Evolutionary conservation across 2,329 filamentous ascomycete genomes (phyloP).

Genomic region (Fusarium cyanostomum): DNA sequence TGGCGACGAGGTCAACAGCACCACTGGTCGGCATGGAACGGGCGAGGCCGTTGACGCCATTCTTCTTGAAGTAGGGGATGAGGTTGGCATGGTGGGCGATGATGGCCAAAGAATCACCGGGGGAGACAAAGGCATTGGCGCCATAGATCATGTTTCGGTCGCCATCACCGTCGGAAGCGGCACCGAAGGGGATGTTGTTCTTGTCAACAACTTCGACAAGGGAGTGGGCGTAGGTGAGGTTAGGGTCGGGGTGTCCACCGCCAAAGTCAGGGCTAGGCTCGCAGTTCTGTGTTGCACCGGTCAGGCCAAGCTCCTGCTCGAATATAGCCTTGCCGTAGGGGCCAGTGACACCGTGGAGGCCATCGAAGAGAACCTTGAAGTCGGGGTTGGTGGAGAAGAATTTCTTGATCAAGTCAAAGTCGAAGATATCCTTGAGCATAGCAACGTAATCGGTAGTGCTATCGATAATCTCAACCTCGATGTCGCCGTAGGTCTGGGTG

Average conservation of each 20-base stretch:
- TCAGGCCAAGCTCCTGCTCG: slow-evolving; percentile 88
- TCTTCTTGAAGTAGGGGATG: slow-evolving; percentile 98
- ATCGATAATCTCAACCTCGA: slow-evolving; percentile 96
- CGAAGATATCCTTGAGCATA: slow-evolving; percentile 99
- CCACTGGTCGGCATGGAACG: slow-evolving; percentile 98
- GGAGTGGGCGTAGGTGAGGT: slow-evolving; percentile 95
- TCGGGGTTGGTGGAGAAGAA: slow-evolving; percentile 88
- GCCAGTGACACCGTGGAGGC: slow-evolving; percentile 91
- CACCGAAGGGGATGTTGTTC: slow-evolving; percentile 92
- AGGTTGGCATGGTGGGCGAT: slow-evolving; percentile 96
- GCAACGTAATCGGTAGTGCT: slow-evolving; percentile 90
- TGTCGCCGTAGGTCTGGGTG: slow-evolving; percentile 80
- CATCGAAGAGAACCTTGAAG: slow-evolving; percentile 98
- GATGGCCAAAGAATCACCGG: slow-evolving; percentile 96
- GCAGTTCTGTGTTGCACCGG: slow-evolving; percentile 86
- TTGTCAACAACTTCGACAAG: slow-evolving; percentile 94
- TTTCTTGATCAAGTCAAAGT: slow-evolving; percentile 93
- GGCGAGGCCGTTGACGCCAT: slow-evolving; percentile 93
- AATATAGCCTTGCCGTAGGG: slow-evolving; percentile 96
- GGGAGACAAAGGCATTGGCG: slow-evolving; percentile 94
- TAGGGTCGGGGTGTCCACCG: slow-evolving; percentile 96
- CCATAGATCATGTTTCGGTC: slow-evolving; percentile 99
- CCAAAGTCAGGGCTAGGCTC: slow-evolving; percentile 93
- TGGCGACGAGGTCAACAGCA: slow-evolving; percentile 93
- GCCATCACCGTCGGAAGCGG: slow-evolving; percentile 94